Percentiles rank a stretch among this genome's conserved stretches.
These are phyloP conservation scores for Scheffersomyces insectosa DNA, from an alignment of 1,139 yeast species.

Conservation along the genomic window DNA sequence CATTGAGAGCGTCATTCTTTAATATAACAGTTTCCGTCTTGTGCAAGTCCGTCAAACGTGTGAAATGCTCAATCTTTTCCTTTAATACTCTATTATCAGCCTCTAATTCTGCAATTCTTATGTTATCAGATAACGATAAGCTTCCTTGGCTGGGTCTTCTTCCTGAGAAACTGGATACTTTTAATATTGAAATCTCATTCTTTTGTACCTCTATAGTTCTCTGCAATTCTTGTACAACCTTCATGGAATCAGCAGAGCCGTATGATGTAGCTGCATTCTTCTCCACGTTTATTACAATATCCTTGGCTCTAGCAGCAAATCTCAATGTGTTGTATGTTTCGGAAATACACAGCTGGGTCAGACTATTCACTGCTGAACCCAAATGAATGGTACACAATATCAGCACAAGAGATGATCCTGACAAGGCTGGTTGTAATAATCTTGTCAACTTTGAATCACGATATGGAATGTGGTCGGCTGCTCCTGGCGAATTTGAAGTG, in stretches of 20 bases:
- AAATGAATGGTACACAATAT: slow-evolving; percentile 84
- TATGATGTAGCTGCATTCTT: slow-evolving; percentile 42
- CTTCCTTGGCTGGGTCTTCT: not conserved
- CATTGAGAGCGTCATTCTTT: slow-evolving; percentile 57
- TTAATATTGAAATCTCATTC: slow-evolving; percentile 37
- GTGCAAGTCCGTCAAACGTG: slow-evolving; percentile 59
- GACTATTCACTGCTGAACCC: slow-evolving; percentile 31
- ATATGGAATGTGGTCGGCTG: slow-evolving; percentile 74
- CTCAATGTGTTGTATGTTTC: slow-evolving; percentile 87
- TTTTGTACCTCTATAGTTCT: slow-evolving; percentile 47
- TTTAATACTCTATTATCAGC: slow-evolving; percentile 62
- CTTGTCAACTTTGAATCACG: slow-evolving; percentile 91
- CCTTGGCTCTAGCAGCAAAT: slow-evolving; percentile 92
- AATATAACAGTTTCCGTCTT: slow-evolving; percentile 55
- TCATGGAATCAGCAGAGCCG: slow-evolving; percentile 43
- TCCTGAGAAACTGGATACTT: slow-evolving; percentile 5
- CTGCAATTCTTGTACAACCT: slow-evolving; percentile 47
- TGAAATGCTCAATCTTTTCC: slow-evolving; percentile 70
- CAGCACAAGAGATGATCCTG: slow-evolving; percentile 84
- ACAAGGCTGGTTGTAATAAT: slow-evolving; percentile 84
- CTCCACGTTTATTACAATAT: slow-evolving; percentile 69
- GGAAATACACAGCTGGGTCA: slow-evolving; percentile 49
- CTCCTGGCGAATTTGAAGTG: slow-evolving; percentile 14
- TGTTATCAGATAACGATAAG: not conserved
- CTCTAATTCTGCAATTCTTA: slow-evolving; percentile 43